Percentiles rank a stretch among this genome's conserved stretches.
Conservation (phyloP, 169 alveolate genomes). For the Plasmodium falciparum region DNA sequence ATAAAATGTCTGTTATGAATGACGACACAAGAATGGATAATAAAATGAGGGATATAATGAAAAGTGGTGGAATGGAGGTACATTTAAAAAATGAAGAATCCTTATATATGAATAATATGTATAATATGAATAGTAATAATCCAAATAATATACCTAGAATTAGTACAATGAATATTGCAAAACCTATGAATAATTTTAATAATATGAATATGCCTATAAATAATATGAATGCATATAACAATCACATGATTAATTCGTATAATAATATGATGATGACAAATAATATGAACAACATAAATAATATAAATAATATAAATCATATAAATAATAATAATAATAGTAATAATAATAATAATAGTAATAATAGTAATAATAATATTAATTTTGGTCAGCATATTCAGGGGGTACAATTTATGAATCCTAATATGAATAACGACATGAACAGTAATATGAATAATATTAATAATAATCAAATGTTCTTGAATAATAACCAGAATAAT, state of each 20-base stretch:
- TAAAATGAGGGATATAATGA: slow-evolving; percentile 8
- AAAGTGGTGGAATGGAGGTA: not conserved
- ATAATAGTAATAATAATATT: not conserved
- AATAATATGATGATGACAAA: not conserved
- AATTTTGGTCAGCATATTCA: not conserved
- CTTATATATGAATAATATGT: slow-evolving; percentile 1
- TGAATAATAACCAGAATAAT: not conserved
- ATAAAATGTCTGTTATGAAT: not conserved
- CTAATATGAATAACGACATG: not conserved
- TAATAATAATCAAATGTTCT: not conserved
- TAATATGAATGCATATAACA: slow-evolving; percentile 23
- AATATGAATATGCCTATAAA: slow-evolving; percentile 24
- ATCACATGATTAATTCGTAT: slow-evolving; percentile 24
- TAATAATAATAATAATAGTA: not conserved
- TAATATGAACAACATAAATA: not conserved
- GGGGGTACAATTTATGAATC: not conserved
- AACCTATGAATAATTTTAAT: slow-evolving; percentile 23
- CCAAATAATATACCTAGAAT: slow-evolving; percentile 8
- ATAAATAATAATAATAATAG: not conserved
- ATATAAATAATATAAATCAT: not conserved
- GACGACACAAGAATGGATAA: slow-evolving; percentile 12
- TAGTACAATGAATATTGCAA: slow-evolving; percentile 4
- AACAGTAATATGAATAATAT: not conserved
- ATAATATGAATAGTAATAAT: slow-evolving; percentile 8
- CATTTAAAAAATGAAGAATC: slow-evolving; percentile 7